Conservation (phyloP, 2,329 filamentous ascomycete genomes). For the Calonectria pseudoturangicola region DNA sequence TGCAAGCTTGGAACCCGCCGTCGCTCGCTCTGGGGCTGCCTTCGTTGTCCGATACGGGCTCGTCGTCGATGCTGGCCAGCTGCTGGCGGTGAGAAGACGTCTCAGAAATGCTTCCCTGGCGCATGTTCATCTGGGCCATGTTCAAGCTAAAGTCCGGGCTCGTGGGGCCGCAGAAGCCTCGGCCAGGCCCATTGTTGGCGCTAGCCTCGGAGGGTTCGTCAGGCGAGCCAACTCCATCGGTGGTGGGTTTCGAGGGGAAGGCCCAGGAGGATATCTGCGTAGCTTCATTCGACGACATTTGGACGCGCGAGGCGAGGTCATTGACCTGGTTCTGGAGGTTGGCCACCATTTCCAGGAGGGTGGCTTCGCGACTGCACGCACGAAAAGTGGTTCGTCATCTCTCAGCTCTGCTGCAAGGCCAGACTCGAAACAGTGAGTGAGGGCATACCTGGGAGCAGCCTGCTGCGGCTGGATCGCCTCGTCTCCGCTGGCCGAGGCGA, state of each 20-base stretch:
- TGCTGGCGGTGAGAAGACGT: not conserved
- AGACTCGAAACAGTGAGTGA: not conserved
- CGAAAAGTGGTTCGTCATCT: not conserved
- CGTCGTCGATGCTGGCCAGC: constrained; percentile 19
- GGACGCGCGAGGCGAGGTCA: constrained; percentile 14
- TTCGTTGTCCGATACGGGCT: not conserved
- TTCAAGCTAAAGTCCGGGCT: constrained; percentile 55
- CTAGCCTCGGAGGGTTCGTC: not conserved
- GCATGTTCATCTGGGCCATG: constrained; percentile 49
- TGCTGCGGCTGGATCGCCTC: not conserved
- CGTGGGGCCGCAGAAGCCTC: constrained; percentile 52
- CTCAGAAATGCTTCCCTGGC: constrained; percentile 28
- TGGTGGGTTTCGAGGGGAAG: not conserved
- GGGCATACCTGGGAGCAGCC: not conserved
- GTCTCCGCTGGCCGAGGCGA: not conserved
- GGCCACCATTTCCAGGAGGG: constrained; percentile 10
- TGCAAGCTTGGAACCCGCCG: not conserved
- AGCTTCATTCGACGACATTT: constrained; percentile 3
- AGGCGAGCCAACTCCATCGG: not conserved
- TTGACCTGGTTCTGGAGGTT: constrained; percentile 25
- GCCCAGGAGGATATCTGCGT: not conserved
- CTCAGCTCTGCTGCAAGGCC: not conserved
- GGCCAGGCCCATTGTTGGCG: constrained; percentile 28
- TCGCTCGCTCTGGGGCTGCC: not conserved
- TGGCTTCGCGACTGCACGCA: not conserved